phyloP scores from a whole-genome alignment of 2,329 filamentous ascomycete species.

The Albifimbria verrucaria region DNA sequence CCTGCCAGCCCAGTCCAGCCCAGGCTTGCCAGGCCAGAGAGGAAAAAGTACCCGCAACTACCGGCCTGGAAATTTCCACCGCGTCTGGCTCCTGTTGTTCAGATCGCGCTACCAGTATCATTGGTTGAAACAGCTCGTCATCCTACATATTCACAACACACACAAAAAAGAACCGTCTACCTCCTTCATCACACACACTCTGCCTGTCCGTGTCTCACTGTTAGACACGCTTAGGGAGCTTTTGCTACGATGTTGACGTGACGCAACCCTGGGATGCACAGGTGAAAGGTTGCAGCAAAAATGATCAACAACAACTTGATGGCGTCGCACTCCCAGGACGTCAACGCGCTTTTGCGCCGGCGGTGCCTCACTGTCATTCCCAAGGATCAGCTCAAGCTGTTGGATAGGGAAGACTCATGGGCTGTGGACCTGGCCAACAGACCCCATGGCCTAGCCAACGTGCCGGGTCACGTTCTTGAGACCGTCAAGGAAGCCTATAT shows the following conservation, averaged over 20 bases:
- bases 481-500: constrained; percentile 22
- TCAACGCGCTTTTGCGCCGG: constrained; percentile 20
- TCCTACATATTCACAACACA: neutral
- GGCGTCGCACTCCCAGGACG: constrained; percentile 20
- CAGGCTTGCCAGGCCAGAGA: too few species aligned
- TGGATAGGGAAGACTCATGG: constrained; percentile 35
- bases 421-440: constrained; percentile 20
- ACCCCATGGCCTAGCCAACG: constrained; percentile 22
- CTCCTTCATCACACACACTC: neutral
- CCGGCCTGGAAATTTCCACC: neutral
- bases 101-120: neutral
- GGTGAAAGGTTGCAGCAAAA: neutral
- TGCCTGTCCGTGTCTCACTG: neutral
- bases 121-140: neutral
- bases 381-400: constrained; percentile 33
- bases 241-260: neutral
- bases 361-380: constrained; percentile 30
- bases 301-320: too few species aligned
- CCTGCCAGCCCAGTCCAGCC: too few species aligned
- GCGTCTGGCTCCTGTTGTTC: neutral
- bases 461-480: constrained; percentile 34
- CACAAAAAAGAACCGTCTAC: too few species aligned
- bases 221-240: too few species aligned
- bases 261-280: neutral
- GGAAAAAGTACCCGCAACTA: neutral